Percentiles rank a stretch among this genome's conserved stretches.
Evolutionary conservation across 2,329 filamentous ascomycete genomes (phyloP).

Genomic region (Nectriaceae sp.): DNA sequence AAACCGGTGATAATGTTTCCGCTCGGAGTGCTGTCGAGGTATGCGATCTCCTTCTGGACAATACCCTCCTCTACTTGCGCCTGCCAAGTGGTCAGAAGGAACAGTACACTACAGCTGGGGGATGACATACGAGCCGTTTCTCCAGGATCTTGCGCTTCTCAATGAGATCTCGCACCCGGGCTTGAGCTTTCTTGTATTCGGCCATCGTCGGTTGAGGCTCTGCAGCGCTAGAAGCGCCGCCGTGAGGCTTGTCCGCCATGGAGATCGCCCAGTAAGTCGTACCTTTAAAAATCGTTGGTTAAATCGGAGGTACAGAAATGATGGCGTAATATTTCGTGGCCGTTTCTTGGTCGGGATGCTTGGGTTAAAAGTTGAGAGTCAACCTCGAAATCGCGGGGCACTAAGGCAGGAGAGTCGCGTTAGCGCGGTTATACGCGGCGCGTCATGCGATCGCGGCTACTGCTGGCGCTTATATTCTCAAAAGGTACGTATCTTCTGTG

Average conservation of each 20-base stretch:
- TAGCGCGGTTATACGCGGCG: conserved; percentile 1
- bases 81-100: conserved; percentile 27
- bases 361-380: conserved; percentile 7
- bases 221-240: conserved; percentile 20
- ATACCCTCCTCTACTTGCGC: conserved; percentile 73
- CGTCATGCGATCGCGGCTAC: background rate
- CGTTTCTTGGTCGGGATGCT: background rate
- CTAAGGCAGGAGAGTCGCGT: background rate
- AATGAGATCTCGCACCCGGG: conserved; percentile 49
- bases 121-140: conserved; percentile 37
- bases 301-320: too few species aligned
- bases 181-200: conserved; percentile 54
- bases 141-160: conserved; percentile 44
- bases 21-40: conserved; percentile 84
- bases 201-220: conserved; percentile 40
- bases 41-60: conserved; percentile 78
- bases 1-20: conserved; percentile 98
- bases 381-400: conserved; percentile 14
- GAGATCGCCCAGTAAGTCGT: conserved; percentile 1
- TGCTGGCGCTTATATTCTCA: conserved; percentile 1
- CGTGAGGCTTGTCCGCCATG: conserved; percentile 39
- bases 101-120: conserved; percentile 35
- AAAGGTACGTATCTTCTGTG: background rate
- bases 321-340: too few species aligned
- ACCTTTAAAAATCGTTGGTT: too few species aligned